Percentiles rank a stretch among this genome's conserved stretches.
Evolutionary conservation across 352 stramenopile genomes (phyloP).

Genomic region (Phytophthora sp.): DNA sequence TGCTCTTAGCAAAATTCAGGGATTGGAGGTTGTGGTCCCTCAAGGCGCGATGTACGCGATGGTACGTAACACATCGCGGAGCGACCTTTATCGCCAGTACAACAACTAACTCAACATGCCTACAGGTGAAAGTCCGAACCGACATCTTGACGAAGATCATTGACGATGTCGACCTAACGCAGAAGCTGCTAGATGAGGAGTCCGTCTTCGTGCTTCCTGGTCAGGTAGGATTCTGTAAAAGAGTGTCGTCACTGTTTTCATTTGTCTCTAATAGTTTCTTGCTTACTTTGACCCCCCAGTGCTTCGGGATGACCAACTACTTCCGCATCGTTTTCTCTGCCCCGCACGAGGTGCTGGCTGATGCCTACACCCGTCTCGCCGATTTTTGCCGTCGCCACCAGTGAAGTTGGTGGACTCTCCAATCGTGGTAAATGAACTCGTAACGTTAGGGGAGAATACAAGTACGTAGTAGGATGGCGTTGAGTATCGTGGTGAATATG

Average conservation of each 20-base stretch:
- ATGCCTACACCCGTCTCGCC: constrained; percentile 68
- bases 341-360: constrained; percentile 62
- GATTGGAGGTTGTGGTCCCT: constrained; percentile 87
- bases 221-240: too few species aligned
- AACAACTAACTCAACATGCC: too few species aligned
- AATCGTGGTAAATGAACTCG: too few species aligned
- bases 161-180: constrained; percentile 94
- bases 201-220: constrained; percentile 96
- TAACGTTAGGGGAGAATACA: too few species aligned
- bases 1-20: constrained; percentile 74
- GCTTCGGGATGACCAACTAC: constrained; percentile 72
- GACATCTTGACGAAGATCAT: constrained; percentile 79
- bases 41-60: constrained; percentile 97
- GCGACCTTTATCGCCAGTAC: too few species aligned
- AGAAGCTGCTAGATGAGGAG: constrained; percentile 94
- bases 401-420: too few species aligned
- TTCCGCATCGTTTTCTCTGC: constrained; percentile 81
- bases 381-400: constrained; percentile 65
- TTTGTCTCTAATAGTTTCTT: too few species aligned
- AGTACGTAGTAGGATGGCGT: too few species aligned
- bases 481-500: too few species aligned
- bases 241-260: too few species aligned
- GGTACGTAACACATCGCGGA: constrained; percentile 55
- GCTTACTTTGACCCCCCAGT: too few species aligned
- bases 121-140: constrained; percentile 67